Conservation (phyloP, 371 early-diverging fungal species). For the Nematocida sp. region DNA sequence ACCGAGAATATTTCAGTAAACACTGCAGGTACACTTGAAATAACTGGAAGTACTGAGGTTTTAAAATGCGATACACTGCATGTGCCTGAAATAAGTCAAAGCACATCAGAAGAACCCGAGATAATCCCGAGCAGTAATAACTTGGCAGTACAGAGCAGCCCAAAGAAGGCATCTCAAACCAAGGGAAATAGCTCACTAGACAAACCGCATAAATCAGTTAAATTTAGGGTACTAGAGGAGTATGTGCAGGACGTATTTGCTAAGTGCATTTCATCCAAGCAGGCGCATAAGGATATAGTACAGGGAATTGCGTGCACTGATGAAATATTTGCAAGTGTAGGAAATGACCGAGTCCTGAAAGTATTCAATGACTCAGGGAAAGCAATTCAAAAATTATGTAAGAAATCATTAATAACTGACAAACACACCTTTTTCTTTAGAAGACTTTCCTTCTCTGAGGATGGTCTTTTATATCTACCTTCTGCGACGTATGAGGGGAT, state of each 20-base stretch:
- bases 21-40: background rate
- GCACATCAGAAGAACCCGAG: background rate
- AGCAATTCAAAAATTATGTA: slow-evolving; percentile 18
- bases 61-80: background rate
- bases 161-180: background rate
- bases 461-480: slow-evolving; percentile 48
- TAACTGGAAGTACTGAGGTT: too few species aligned
- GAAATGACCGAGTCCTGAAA: slow-evolving; percentile 63
- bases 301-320: slow-evolving; percentile 63
- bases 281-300: slow-evolving; percentile 59
- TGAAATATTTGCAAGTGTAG: slow-evolving; percentile 46
- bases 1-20: background rate
- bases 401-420: slow-evolving; percentile 39
- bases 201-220: slow-evolving; percentile 1
- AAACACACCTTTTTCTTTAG: slow-evolving; percentile 59
- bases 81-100: background rate
- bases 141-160: background rate
- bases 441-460: slow-evolving; percentile 56
- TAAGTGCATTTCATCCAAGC: slow-evolving; percentile 44
- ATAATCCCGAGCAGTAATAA: background rate
- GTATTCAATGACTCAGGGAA: slow-evolving; percentile 57
- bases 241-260: background rate
- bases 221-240: background rate
- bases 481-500: slow-evolving; percentile 31
- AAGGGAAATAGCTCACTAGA: background rate